phyloP scores from a whole-genome alignment of 306 rosid species.

The Inga laurina region DNA sequence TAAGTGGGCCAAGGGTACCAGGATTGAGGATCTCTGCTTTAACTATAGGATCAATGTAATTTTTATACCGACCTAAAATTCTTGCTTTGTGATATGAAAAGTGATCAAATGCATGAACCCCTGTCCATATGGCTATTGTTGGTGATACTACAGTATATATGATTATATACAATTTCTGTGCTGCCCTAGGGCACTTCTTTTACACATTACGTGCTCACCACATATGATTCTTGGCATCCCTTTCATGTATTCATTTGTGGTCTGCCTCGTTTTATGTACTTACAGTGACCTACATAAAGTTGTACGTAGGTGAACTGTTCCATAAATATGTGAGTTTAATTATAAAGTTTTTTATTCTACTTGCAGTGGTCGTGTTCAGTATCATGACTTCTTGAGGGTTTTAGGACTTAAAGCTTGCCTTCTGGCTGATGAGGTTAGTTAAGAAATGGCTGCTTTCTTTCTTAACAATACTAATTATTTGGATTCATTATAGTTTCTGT shows the following conservation, averaged over 20 bases:
- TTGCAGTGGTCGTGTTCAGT: slow-evolving; percentile 80
- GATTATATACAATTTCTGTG: not conserved
- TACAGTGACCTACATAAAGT: slow-evolving; percentile 25
- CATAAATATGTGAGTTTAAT: not conserved
- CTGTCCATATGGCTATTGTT: not conserved
- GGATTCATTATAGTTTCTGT: not conserved
- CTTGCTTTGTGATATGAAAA: not conserved
- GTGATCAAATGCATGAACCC: not conserved
- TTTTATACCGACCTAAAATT: not conserved
- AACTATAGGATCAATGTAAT: not conserved
- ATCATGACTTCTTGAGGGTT: slow-evolving; percentile 69
- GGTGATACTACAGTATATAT: not conserved
- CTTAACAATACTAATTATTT: not conserved
- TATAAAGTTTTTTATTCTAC: slow-evolving; percentile 21
- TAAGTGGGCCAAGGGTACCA: not conserved
- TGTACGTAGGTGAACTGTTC: slow-evolving; percentile 11
- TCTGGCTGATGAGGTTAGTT: slow-evolving; percentile 75
- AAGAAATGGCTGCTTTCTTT: slow-evolving; percentile 8
- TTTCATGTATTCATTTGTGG: not conserved
- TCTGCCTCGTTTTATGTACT: not conserved
- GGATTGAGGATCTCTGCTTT: not conserved
- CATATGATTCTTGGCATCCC: not conserved
- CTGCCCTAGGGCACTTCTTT: not conserved
- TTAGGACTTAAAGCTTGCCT: slow-evolving; percentile 68
- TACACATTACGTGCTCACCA: not conserved